Evolutionary conservation across 169 alveolate species (phyloP).

Genomic region (Eimeria maxima): DNA sequence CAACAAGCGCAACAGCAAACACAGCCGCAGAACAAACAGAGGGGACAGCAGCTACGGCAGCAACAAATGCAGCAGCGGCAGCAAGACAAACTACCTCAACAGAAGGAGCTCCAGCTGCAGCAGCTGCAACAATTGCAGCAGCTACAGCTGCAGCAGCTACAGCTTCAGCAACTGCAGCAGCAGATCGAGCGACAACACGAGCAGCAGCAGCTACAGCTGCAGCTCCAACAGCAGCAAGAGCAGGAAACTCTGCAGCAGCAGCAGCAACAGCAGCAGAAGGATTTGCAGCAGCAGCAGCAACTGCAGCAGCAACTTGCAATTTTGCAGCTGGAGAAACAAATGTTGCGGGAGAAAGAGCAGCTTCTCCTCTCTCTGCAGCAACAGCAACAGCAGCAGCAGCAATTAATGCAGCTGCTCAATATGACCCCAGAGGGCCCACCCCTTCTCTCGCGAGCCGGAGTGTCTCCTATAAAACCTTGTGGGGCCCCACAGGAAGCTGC

Average conservation of each 20-base stretch:
- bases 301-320: slow-evolving; percentile 5
- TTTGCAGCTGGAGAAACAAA: slow-evolving; percentile 37
- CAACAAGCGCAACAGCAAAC: not conserved
- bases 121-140: not conserved
- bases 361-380: slow-evolving; percentile 31
- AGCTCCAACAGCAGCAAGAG: not conserved
- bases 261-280: slow-evolving; percentile 41
- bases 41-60: not conserved
- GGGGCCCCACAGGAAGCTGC: not conserved
- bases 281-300: slow-evolving; percentile 21
- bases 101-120: slow-evolving; percentile 1
- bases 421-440: not conserved
- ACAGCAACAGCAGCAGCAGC: slow-evolving; percentile 20
- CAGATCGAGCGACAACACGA: not conserved
- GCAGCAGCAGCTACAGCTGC: slow-evolving; percentile 14
- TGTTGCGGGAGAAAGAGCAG: slow-evolving; percentile 11
- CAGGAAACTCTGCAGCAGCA: slow-evolving; percentile 22
- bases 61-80: slow-evolving; percentile 27
- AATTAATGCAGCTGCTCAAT: not conserved
- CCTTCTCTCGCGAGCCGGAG: not conserved
- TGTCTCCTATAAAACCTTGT: too few species aligned
- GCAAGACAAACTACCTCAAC: not conserved
- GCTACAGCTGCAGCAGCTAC: not conserved
- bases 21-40: not conserved
- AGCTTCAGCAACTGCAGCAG: slow-evolving; percentile 39